These are phyloP conservation scores for Delphinella strobiligena DNA, from an alignment of 2,329 filamentous ascomycete genomes.

Conservation along the genomic window DNA sequence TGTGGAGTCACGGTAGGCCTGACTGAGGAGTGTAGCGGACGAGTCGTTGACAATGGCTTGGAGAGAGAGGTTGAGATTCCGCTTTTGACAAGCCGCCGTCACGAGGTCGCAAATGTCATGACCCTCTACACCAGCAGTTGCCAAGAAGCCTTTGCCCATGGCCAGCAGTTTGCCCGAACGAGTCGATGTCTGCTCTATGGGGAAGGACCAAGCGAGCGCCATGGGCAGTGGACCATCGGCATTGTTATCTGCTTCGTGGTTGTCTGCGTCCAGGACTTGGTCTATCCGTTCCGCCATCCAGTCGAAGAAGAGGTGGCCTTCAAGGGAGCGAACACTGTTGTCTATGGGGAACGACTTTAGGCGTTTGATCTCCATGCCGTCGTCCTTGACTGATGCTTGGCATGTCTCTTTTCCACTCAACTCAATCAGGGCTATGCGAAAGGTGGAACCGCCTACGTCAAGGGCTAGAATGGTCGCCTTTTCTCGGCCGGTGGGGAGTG, in stretches of 20 bases:
- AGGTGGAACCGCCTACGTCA: conserved; percentile 55
- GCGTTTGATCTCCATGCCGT: conserved; percentile 40
- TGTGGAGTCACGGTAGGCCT: conserved; percentile 48
- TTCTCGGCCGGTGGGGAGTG: conserved; percentile 47
- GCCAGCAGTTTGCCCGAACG: conserved; percentile 44
- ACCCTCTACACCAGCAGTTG: conserved; percentile 46
- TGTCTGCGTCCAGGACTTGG: conserved; percentile 36
- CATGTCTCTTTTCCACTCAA: conserved; percentile 28
- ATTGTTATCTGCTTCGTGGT: conserved; percentile 21
- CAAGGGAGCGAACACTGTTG: conserved; percentile 40
- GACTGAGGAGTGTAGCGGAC: conserved; percentile 48
- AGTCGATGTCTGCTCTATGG: conserved; percentile 51
- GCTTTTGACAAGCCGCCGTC: conserved; percentile 43
- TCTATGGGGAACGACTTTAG: conserved; percentile 46
- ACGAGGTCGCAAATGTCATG: conserved; percentile 49
- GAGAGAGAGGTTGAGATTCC: conserved; percentile 44
- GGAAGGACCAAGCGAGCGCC: conserved; percentile 56
- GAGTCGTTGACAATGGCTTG: conserved; percentile 54
- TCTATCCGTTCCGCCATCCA: conserved; percentile 53
- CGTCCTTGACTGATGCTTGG: conserved; percentile 19
- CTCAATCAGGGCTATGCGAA: conserved; percentile 49
- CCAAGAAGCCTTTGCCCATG: conserved; percentile 56
- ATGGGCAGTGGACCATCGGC: conserved; percentile 35
- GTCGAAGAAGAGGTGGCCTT: conserved; percentile 49
- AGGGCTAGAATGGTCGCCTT: conserved; percentile 48